Percentiles rank a stretch among this genome's conserved stretches.
Evolutionary conservation across 805 yeast genomes (phyloP).

Genomic region (Candida silvatica): DNA sequence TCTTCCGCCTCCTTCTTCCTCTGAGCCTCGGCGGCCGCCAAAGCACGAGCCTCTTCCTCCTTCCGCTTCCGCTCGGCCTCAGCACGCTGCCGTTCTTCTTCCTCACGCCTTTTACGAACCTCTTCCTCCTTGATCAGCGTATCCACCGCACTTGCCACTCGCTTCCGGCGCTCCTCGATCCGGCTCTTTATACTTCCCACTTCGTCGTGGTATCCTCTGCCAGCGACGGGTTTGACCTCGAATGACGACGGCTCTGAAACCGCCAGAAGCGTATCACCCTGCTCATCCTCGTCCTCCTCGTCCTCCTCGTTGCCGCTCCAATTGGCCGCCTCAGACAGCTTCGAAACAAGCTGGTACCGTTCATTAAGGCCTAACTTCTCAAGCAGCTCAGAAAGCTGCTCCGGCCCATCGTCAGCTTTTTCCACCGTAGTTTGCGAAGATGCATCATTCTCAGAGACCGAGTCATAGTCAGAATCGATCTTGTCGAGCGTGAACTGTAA

Average conservation of each 20-base stretch:
- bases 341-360: constrained; percentile 3
- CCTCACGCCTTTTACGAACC: background rate
- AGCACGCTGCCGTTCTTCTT: constrained; percentile 5
- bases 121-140: constrained; percentile 1
- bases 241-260: background rate
- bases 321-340: background rate
- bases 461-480: constrained; percentile 20
- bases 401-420: constrained; percentile 5
- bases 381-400: background rate
- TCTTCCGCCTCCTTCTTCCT: constrained; percentile 9
- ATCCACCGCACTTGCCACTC: too few relatives aligned
- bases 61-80: constrained; percentile 7
- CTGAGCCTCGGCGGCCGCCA: constrained; percentile 9
- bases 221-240: background rate
- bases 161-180: background rate
- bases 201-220: too few relatives aligned
- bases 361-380: constrained; percentile 2
- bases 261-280: too few relatives aligned
- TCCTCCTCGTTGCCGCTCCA: background rate
- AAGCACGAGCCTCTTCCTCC: constrained; percentile 13
- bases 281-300: background rate
- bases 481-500: constrained; percentile 14
- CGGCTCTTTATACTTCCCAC: background rate
- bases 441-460: constrained; percentile 12
- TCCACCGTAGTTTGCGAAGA: constrained; percentile 6